Evolutionary conservation across 345 rosid genomes (phyloP), one percentile per base, ranked within the genome.

Genomic region (Anacardium occidentale): DNA sequence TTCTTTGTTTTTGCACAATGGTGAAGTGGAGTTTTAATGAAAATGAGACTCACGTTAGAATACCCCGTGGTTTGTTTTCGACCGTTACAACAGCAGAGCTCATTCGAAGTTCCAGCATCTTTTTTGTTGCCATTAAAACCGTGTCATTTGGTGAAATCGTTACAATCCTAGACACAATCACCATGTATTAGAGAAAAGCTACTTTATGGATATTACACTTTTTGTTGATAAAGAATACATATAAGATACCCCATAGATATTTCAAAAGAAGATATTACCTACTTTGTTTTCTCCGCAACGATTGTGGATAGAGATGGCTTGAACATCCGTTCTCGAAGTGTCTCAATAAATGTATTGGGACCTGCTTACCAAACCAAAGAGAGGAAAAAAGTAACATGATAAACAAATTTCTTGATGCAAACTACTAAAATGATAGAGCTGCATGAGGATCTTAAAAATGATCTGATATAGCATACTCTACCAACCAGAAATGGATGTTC

Each of bases 281-380:
- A 96, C 99, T 91, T 96, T 93, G 97, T 62, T 86, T 90, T 87
- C 79, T 93, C 99, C 12, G 95, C 79, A 54, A 93, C 82, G 73
- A 93, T 83, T 6, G 97, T 96, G 37, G 95, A 89, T 64, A 96
- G 75, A 47, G 99, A 90, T 42, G 99, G 99, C 84, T 70, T 88
- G 85, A 96, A 96, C 96, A 96, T 88, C 75, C 82, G 84, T 73
- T 96, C 99, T 79, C 95, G 80, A 69, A 96, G 86, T n/a, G 97
- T 89, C 86, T 93, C 97, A 56, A 93, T 85, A 74, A 90, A 91
- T 7, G 97, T 86, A 75, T 87, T 91, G 48, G 95, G 87, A 76
- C 91, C 98, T 93, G 84, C 78, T 80, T 52, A 75, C 29, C 56
- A 73, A 48, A 63, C 53, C 68, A 53, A 15, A n/a, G n/a, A n/a